phyloP scores from a whole-genome alignment of 164 flowering plant genomes.

The Chimonanthus praecox region DNA sequence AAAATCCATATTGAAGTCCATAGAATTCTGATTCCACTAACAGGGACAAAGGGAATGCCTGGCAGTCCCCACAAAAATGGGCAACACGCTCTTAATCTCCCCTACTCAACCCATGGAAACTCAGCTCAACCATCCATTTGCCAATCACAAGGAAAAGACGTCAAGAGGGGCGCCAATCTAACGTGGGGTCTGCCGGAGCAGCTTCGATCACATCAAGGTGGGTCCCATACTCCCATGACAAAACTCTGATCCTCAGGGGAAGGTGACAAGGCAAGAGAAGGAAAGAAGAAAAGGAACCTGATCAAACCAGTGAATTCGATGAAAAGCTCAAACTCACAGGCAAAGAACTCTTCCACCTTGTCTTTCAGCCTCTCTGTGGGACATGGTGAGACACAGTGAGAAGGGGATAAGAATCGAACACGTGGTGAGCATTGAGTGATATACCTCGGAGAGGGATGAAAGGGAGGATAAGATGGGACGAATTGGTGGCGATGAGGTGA shows the following conservation, averaged over 20 bases:
- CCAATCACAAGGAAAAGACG: no score
- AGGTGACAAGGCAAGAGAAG: background rate
- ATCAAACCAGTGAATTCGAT: conserved; percentile 94
- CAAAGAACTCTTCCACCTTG: conserved; percentile 80
- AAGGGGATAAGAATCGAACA: background rate
- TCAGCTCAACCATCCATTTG: background rate
- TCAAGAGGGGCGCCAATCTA: no score
- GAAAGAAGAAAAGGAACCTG: conserved; percentile 38
- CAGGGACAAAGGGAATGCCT: no score
- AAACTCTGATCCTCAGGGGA: no score
- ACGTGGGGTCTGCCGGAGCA: no score
- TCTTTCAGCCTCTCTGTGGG: conserved; percentile 72
- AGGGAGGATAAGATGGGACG: conserved; percentile 66
- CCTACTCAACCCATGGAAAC: background rate
- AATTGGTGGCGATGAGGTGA: conserved; percentile 89
- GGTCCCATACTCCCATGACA: no score
- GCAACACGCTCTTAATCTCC: background rate
- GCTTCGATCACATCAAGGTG: no score
- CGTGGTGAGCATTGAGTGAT: background rate
- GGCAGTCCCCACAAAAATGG: no score
- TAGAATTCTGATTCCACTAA: no score
- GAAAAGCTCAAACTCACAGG: conserved; percentile 74
- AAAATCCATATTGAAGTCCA: no score
- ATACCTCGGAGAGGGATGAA: conserved; percentile 78
- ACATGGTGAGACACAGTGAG: background rate